Base-by-base conservation (phyloP, 192 early-diverging fungal species). In the Coemansia sp. region DNA sequence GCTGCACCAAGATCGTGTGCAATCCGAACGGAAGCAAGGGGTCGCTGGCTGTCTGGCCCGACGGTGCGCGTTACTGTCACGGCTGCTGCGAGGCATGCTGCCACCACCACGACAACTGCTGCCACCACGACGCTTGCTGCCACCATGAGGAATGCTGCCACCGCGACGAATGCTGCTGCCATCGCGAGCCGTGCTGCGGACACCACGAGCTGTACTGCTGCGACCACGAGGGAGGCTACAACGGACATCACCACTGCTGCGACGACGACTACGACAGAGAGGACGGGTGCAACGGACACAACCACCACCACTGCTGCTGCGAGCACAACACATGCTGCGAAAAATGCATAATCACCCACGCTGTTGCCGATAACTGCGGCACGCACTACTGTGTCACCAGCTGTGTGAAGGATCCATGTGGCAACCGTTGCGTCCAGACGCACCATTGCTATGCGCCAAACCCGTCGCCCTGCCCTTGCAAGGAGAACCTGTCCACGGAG, bases 371-470 rank as follows among this genome's bases (percentile, higher is more conserved):
- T 45, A 76, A 73, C 67, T 81, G 74, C 49, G 79, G 74, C 61
- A 81, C 79, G 6, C 79, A 81, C 79, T 81, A 81, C 79, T 81
- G 79, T 52, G 79, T 81, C 60, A 76, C 73, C 43, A 81, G 69
- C 74, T 81, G 79, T 56, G 61, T 81, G 71, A 81, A 81, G 74
- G 79, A 81, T n/a, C 73, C 73, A 19, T 82, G 74, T 60, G 74
- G 79, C 63, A 73, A 82, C 74, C 68, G 62, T 32, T 76, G 79
- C 51, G 67, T 76, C 36, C 71, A 82, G 74, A 82, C 71, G 18
- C 74, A 82, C 68, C 79, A 77, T 66, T 82, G 74, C 74, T 82
- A 61, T 41, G 79, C 71, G 32, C 74, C 79, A 32, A 82, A 82
- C 71, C 72, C 56, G 5, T 64, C 57, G 36, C 68, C 45, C 12